Conservation (phyloP, 1,284 basidiomycete species). For the Apiotrichum porosum region DNA sequence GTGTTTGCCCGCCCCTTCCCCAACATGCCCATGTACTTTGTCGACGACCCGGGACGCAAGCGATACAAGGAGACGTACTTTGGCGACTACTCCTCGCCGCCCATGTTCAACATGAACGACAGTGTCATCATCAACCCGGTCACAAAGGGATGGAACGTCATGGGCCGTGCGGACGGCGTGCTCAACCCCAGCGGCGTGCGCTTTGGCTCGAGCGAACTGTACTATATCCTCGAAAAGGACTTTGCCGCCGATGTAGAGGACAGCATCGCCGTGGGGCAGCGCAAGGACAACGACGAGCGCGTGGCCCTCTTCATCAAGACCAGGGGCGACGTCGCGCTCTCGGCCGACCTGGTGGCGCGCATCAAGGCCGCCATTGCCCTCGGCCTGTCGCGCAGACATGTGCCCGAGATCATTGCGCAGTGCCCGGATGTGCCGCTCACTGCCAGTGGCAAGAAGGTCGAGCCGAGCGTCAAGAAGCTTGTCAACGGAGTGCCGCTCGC, state of each 20-base stretch:
- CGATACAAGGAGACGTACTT: conserved; percentile 44
- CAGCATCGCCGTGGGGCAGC: conserved; percentile 37
- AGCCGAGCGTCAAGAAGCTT: conserved; percentile 19
- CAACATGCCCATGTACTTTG: conserved; percentile 36
- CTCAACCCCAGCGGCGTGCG: conserved; percentile 29
- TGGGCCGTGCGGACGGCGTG: conserved; percentile 26
- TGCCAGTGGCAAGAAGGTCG: conserved; percentile 18
- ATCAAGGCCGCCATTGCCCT: conserved; percentile 29
- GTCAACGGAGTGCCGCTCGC: conserved; percentile 16
- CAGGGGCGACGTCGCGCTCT: conserved; percentile 17
- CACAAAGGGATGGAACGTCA: conserved; percentile 15
- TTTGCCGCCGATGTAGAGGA: conserved; percentile 32
- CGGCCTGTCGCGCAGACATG: conserved; percentile 31
- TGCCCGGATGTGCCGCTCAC: conserved; percentile 20
- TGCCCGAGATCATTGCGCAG: conserved; percentile 32
- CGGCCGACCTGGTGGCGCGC: conserved; percentile 12
- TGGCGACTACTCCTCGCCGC: conserved; percentile 23
- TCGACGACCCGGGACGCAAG: conserved; percentile 28
- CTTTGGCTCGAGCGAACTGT: conserved; percentile 25
- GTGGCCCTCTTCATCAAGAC: conserved; percentile 39
- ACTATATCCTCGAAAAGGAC: conserved; percentile 25
- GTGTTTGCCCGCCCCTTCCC: conserved; percentile 39
- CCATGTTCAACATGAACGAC: conserved; percentile 25
- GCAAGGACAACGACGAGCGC: conserved; percentile 34
- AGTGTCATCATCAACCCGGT: conserved; percentile 17